A percentile compares a stretch with the other conserved stretches of the same genome.
These are phyloP conservation scores for Lichtheimia ornata DNA, from an alignment of 371 early-diverging fungal genomes.

Conservation along the genomic window DNA sequence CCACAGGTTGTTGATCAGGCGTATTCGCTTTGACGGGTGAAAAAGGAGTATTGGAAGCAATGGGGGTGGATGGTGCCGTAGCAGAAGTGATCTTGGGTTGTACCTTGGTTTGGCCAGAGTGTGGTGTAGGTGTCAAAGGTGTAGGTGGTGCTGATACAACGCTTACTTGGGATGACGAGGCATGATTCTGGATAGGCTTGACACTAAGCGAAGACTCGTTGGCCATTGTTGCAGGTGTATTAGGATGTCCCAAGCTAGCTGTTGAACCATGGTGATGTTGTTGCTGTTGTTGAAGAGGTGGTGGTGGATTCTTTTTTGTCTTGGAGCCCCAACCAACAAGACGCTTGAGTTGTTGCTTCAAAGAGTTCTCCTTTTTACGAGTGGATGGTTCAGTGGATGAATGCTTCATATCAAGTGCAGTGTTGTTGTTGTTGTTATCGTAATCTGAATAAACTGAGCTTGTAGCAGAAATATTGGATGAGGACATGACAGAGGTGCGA, in stretches of 20 bases:
- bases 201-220: constrained; percentile 14
- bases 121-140: constrained; percentile 26
- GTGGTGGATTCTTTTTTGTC: constrained; percentile 17
- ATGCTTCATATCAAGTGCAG: constrained; percentile 10
- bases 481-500: constrained; percentile 25
- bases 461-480: constrained; percentile 12
- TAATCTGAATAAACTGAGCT: constrained; percentile 16
- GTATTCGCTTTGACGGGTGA: constrained; percentile 2
- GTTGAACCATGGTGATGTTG: constrained; percentile 4
- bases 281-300: constrained; percentile 1
- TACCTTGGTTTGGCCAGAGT: background rate
- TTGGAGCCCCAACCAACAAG: constrained; percentile 47
- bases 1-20: background rate
- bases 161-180: constrained; percentile 22
- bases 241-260: background rate
- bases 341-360: constrained; percentile 43
- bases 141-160: constrained; percentile 34
- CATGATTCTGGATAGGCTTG: background rate
- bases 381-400: constrained; percentile 9
- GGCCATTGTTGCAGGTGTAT: background rate
- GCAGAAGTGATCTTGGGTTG: background rate
- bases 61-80: background rate
- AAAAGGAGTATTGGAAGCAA: constrained; percentile 4
- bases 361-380: constrained; percentile 30
- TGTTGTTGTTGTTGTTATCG: background rate